These are phyloP conservation scores for Wallemia ichthyophaga DNA, from an alignment of 1,284 basidiomycete genomes.

Conservation along the genomic window DNA sequence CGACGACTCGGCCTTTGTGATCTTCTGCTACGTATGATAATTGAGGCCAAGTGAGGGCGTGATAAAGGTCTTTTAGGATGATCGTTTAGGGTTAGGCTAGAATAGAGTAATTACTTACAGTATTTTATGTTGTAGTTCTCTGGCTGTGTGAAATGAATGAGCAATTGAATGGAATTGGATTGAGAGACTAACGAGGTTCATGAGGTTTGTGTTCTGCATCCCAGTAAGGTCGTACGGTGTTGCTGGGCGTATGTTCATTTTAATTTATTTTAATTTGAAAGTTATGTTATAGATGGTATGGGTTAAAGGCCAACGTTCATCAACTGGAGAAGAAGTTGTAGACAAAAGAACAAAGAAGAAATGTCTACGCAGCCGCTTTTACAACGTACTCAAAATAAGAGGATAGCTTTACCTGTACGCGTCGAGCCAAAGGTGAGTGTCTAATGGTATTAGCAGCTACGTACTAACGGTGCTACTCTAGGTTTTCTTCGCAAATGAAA, in stretches of 20 bases:
- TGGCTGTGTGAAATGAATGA: neutral
- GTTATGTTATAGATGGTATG: too few species aligned
- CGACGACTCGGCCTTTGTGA: conserved; percentile 58
- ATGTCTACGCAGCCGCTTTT: conserved; percentile 98
- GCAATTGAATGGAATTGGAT: too few species aligned
- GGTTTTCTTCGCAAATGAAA: conserved; percentile 75
- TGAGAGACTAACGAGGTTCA: conserved; percentile 48
- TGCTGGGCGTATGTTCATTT: conserved; percentile 22
- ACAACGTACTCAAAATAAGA: conserved; percentile 77
- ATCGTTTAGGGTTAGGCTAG: neutral
- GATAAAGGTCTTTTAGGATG: conserved; percentile 44
- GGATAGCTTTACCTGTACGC: conserved; percentile 75
- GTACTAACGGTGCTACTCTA: conserved; percentile 2
- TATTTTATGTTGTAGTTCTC: neutral
- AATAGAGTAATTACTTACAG: conserved; percentile 1
- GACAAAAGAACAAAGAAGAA: neutral
- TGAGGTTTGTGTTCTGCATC: conserved; percentile 73
- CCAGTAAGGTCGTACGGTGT: conserved; percentile 35
- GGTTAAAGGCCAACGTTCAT: neutral
- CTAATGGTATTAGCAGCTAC: neutral
- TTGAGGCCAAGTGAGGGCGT: conserved; percentile 69
- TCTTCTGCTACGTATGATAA: conserved; percentile 84
- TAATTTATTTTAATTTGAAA: neutral
- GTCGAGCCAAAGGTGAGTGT: conserved; percentile 51
- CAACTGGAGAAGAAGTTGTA: neutral